A percentile compares a stretch with the other conserved stretches of the same genome.
Conservation (phyloP, 169 alveolate species). For the Babesia bigemina region DNA sequence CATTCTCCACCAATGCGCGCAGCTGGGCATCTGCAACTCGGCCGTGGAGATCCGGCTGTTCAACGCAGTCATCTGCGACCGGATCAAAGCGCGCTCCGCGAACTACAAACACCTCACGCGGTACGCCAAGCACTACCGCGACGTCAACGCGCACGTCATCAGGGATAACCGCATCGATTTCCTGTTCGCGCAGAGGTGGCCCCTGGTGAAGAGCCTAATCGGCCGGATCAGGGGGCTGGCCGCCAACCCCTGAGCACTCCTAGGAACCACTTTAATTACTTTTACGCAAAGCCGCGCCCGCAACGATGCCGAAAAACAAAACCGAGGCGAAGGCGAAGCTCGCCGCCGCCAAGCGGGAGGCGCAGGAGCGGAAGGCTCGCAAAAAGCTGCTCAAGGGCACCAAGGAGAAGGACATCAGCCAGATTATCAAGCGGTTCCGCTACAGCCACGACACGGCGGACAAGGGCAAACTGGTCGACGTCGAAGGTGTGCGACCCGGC, state of each 20-base stretch:
- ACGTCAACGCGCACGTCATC: slow-evolving; percentile 8
- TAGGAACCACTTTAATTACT: neutral
- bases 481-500: slow-evolving; percentile 65
- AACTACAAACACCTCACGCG: neutral
- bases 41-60: slow-evolving; percentile 23
- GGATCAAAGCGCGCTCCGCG: neutral
- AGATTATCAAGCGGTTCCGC: slow-evolving; percentile 19
- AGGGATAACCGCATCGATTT: slow-evolving; percentile 1
- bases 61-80: slow-evolving; percentile 9
- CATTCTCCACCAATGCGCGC: neutral
- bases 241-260: neutral
- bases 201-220: neutral
- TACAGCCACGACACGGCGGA: slow-evolving; percentile 13
- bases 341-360: slow-evolving; percentile 37
- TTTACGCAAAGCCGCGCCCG: neutral
- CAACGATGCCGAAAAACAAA: slow-evolving; percentile 33
- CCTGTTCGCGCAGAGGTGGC: neutral
- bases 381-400: slow-evolving; percentile 39
- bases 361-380: slow-evolving; percentile 60
- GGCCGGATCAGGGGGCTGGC: neutral
- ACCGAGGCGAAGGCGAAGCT: slow-evolving; percentile 58
- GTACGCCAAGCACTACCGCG: neutral
- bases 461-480: slow-evolving; percentile 40
- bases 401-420: slow-evolving; percentile 36
- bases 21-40: neutral